These are phyloP conservation scores for Pythium angustatum DNA, from an alignment of 352 stramenopile species.

Conservation along the genomic window DNA sequence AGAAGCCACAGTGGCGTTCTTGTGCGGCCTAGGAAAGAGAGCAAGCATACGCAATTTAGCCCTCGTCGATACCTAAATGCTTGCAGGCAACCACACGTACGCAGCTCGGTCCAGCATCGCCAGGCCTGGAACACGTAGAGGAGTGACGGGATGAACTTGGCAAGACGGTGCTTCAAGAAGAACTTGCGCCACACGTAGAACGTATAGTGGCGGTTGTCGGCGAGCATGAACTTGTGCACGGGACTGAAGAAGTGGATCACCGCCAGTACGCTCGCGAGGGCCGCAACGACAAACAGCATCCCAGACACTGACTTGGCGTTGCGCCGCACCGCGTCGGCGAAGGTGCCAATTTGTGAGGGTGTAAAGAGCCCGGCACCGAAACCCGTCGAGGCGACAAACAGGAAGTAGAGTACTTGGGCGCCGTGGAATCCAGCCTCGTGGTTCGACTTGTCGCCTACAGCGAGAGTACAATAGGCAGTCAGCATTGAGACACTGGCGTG, in stretches of 20 bases:
- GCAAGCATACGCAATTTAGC: background rate
- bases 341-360: constrained; percentile 36
- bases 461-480: background rate
- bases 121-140: constrained; percentile 72
- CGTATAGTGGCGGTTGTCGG: constrained; percentile 92
- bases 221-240: constrained; percentile 90
- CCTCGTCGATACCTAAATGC: background rate
- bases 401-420: constrained; percentile 80
- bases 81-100: constrained; percentile 34
- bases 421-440: constrained; percentile 76
- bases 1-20: constrained; percentile 75
- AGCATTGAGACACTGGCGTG: too few relatives aligned
- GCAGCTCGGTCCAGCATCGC: constrained; percentile 61
- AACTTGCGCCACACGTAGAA: constrained; percentile 93
- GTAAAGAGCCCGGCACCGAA: constrained; percentile 57
- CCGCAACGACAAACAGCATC: constrained; percentile 33
- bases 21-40: constrained; percentile 37
- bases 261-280: constrained; percentile 29
- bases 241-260: constrained; percentile 70
- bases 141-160: constrained; percentile 61
- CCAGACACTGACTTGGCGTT: constrained; percentile 38
- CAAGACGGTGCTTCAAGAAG: constrained; percentile 68
- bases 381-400: constrained; percentile 53
- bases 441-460: constrained; percentile 79
- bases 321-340: constrained; percentile 38